A percentile compares a stretch with the other conserved stretches of the same genome.
These are phyloP conservation scores for Pestalotiopsis sp. DNA, from an alignment of 2,329 filamentous ascomycete genomes.

Conservation along the genomic window DNA sequence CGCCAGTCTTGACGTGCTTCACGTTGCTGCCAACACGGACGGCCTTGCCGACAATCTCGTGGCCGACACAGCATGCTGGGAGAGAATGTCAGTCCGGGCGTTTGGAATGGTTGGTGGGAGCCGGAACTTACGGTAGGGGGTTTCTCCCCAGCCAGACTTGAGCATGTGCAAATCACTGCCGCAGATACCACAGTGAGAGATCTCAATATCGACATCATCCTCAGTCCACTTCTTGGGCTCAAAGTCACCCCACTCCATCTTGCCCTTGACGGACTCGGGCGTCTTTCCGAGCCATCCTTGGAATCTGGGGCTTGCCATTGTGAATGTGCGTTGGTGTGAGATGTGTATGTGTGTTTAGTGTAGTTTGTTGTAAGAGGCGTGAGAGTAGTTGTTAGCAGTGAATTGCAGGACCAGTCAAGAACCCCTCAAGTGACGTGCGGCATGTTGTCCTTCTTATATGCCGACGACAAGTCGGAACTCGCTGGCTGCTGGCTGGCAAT, in stretches of 20 bases:
- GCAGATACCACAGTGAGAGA: slow-evolving; percentile 67
- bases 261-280: slow-evolving; percentile 42
- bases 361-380: not conserved
- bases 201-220: slow-evolving; percentile 63
- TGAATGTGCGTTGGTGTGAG: not conserved
- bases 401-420: not conserved
- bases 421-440: not conserved
- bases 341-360: not conserved
- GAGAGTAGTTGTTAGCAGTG: not conserved
- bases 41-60: slow-evolving; percentile 51
- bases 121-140: slow-evolving; percentile 15
- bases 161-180: slow-evolving; percentile 45
- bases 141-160: slow-evolving; percentile 16
- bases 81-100: not conserved
- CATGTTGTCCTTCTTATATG: not conserved
- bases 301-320: slow-evolving; percentile 38
- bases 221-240: slow-evolving; percentile 66
- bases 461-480: not conserved
- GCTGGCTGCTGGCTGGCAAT: not conserved
- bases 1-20: slow-evolving; percentile 33
- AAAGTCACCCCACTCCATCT: slow-evolving; percentile 56
- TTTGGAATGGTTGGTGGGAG: not conserved
- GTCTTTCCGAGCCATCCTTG: slow-evolving; percentile 49
- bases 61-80: slow-evolving; percentile 37
- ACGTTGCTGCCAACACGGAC: slow-evolving; percentile 41